Evolutionary conservation across 805 yeast genomes (phyloP).

Genomic region (Lipomyces chichibuensis): DNA sequence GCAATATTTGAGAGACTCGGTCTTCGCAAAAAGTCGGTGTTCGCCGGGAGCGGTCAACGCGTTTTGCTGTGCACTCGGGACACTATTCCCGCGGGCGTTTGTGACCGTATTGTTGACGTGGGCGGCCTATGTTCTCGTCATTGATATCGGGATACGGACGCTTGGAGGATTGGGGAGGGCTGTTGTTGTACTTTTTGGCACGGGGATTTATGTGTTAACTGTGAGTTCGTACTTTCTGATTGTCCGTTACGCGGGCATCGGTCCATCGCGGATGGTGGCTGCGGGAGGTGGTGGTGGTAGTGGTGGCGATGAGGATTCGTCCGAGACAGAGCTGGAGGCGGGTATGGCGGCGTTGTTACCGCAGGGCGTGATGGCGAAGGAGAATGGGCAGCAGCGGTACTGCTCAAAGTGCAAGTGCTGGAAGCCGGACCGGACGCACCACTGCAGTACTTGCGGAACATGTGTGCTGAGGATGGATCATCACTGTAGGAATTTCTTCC

Average conservation of each 20-base stretch:
- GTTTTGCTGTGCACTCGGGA: slow-evolving; percentile 25
- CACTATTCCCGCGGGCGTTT: slow-evolving; percentile 43
- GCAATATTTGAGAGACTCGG: slow-evolving; percentile 7
- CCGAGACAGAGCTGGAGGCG: slow-evolving; percentile 37
- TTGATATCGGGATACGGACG: slow-evolving; percentile 34
- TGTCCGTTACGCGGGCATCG: slow-evolving; percentile 43
- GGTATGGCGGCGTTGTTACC: slow-evolving; percentile 40
- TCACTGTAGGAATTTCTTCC: slow-evolving; percentile 50
- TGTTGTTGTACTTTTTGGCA: slow-evolving; percentile 33
- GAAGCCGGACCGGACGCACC: slow-evolving; percentile 53
- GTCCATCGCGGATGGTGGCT: slow-evolving; percentile 37
- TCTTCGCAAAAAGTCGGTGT: background rate
- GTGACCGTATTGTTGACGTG: slow-evolving; percentile 41
- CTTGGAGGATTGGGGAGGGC: slow-evolving; percentile 22
- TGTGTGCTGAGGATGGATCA: slow-evolving; percentile 60
- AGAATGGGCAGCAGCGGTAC: slow-evolving; percentile 48
- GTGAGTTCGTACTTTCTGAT: slow-evolving; percentile 39
- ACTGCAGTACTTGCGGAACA: slow-evolving; percentile 47
- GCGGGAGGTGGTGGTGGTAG: too few species aligned
- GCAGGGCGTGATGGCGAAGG: slow-evolving; percentile 46
- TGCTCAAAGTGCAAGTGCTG: slow-evolving; percentile 49
- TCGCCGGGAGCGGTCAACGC: slow-evolving; percentile 18
- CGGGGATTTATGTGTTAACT: slow-evolving; percentile 35
- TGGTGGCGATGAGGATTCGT: background rate
- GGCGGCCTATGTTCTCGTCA: slow-evolving; percentile 40